phyloP scores from a whole-genome alignment of 208 protist species.

The Leishmania gerbilli region DNA sequence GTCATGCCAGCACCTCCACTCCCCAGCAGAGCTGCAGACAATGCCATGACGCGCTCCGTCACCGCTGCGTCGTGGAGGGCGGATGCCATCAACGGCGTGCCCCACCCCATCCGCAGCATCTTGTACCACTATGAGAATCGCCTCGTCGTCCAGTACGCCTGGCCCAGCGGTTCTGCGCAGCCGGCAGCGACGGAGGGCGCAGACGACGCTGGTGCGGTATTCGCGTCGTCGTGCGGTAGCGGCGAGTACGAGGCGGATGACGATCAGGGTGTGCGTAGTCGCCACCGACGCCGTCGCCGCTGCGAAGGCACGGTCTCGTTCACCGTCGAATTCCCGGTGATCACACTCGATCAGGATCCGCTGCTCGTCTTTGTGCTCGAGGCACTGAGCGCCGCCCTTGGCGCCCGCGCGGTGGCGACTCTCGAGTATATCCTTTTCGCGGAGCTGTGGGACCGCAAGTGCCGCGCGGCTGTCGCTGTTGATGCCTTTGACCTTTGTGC shows the following conservation, averaged over 20 bases:
- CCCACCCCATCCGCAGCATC: slow-evolving; percentile 21
- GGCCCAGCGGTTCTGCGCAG: slow-evolving; percentile 21
- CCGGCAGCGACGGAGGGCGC: neutral
- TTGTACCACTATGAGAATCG: slow-evolving; percentile 21
- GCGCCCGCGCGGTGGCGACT: slow-evolving; percentile 29
- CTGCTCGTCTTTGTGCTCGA: slow-evolving; percentile 57
- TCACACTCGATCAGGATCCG: slow-evolving; percentile 40
- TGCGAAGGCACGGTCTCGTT: slow-evolving; percentile 35
- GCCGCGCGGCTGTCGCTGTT: neutral
- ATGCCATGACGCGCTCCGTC: neutral
- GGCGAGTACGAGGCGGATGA: neutral
- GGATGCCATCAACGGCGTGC: slow-evolving; percentile 3
- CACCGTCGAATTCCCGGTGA: slow-evolving; percentile 39
- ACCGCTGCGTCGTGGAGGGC: slow-evolving; percentile 6
- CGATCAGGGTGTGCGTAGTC: neutral
- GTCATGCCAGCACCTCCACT: neutral
- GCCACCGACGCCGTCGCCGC: slow-evolving; percentile 24
- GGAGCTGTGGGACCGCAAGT: slow-evolving; percentile 33
- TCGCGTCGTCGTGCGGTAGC: neutral
- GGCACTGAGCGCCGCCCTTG: slow-evolving; percentile 52
- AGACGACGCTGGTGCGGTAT: neutral
- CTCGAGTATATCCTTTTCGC: slow-evolving; percentile 57
- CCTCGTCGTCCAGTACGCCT: slow-evolving; percentile 30
- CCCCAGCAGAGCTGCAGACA: too few relatives aligned
- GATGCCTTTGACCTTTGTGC: slow-evolving; percentile 8